Evolutionary conservation across 768 basidiomycete genomes (phyloP).

Genomic region (Termitomyces sp.): DNA sequence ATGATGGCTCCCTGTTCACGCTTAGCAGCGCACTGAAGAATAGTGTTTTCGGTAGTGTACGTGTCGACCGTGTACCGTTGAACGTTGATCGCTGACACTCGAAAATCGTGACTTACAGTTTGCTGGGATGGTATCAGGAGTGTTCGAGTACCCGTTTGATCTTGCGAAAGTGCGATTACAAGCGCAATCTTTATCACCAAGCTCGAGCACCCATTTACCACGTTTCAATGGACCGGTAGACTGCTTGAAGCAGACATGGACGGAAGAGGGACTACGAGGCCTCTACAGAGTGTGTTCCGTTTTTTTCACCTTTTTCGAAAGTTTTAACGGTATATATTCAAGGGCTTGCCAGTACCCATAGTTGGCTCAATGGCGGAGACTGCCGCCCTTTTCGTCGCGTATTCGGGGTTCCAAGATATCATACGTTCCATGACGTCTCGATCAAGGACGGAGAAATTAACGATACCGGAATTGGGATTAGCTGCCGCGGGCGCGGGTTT

Average conservation of each 20-base stretch:
- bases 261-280: constrained; percentile 77
- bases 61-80: constrained; percentile 10
- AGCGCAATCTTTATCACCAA: constrained; percentile 62
- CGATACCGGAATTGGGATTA: constrained; percentile 66
- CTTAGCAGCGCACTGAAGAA: constrained; percentile 33
- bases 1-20: constrained; percentile 11
- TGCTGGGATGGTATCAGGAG: constrained; percentile 82
- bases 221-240: constrained; percentile 86
- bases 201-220: constrained; percentile 40
- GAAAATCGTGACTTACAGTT: constrained; percentile 34
- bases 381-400: constrained; percentile 83
- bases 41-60: constrained; percentile 46
- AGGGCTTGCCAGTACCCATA: constrained; percentile 95
- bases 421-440: constrained; percentile 42
- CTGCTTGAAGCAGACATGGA: constrained; percentile 81
- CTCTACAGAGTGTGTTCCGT: constrained; percentile 75
- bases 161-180: constrained; percentile 90
- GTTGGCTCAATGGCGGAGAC: constrained; percentile 94
- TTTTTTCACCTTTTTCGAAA: not conserved
- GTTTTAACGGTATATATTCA: too few relatives aligned
- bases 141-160: constrained; percentile 93
- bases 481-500: constrained; percentile 89
- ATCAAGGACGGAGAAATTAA: constrained; percentile 40
- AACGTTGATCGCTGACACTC: not conserved
- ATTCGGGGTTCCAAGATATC: constrained; percentile 70